phyloP scores from a whole-genome alignment of 2,329 filamentous ascomycete species.

The Clarireedia sp. region DNA sequence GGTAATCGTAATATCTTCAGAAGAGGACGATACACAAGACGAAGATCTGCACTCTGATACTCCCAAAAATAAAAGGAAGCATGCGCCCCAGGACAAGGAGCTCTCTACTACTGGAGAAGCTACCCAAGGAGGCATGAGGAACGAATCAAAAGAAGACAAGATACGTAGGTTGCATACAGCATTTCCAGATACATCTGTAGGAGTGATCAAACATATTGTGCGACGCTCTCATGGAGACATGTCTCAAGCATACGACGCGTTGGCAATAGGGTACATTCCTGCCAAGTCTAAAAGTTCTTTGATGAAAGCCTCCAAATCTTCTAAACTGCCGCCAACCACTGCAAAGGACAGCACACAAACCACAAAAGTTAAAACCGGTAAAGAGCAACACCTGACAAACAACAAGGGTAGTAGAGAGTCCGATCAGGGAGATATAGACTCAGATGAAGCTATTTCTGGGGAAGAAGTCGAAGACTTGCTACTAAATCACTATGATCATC shows the following conservation, averaged over 20 bases:
- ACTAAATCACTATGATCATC: constrained; percentile 26
- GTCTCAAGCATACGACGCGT: constrained; percentile 24
- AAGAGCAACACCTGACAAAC: too few relatives aligned
- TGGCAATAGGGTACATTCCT: constrained; percentile 24
- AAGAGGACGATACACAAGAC: constrained; percentile 4
- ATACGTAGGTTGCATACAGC: constrained; percentile 26
- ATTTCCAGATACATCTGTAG: constrained; percentile 26
- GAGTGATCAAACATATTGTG: constrained; percentile 26
- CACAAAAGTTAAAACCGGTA: too few relatives aligned
- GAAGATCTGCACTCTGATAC: neutral
- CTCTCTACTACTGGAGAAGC: constrained; percentile 2
- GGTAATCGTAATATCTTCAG: neutral
- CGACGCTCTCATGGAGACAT: constrained; percentile 23
- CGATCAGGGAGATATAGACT: constrained; percentile 1
- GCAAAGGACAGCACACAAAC: neutral
- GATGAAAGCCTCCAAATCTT: constrained; percentile 12
- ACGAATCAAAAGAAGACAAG: constrained; percentile 16
- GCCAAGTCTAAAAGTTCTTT: constrained; percentile 20
- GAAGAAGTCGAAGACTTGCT: constrained; percentile 28
- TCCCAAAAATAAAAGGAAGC: neutral
- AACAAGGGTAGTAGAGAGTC: too few relatives aligned
- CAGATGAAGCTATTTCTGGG: constrained; percentile 18
- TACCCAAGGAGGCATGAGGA: constrained; percentile 15
- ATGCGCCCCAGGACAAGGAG: constrained; percentile 6
- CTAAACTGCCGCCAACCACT: neutral